Base-by-base conservation (phyloP, 176 grass and related monocot genomes). In the Bromus sterilis region DNA sequence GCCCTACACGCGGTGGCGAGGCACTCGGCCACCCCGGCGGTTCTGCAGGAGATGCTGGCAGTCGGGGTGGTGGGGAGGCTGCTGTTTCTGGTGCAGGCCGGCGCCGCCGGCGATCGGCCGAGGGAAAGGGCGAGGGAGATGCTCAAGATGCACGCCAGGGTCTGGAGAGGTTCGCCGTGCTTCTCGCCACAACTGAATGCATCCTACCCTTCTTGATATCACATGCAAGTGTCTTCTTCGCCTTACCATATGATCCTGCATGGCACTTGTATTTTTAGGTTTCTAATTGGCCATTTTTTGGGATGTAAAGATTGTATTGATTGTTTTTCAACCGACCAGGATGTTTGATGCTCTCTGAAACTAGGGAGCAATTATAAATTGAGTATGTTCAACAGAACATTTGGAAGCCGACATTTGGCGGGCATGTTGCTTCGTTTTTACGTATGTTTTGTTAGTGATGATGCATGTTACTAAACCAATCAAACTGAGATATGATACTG, bases 161-260 rank as follows among this genome's bases (percentile, higher is more conserved):
- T 89, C 28, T 99, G 97, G 97, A 93, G 61, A 71, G 86, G 62
- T 12, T 99, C 96, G 29, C 93, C 90, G 53, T 99, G 96, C 78
- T 79, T 99, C 56, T 53, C 86, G 49, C 78, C 84, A 83, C 71
- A 84, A 20, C 4, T 93, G 14, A 88, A 86, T 56, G 81, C 69
- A 3, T 89, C 73, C 49, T 98, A 94, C 87, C 81, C 86, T 79
- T 77, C 55, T n/a, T 95, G 85, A 96, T 91, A 79, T 79, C 79
- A 77, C 79, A 83, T 90, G 83, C 32, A 76, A 40, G 44, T 21
- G 6, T 11, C 29, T 57, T 31, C 63, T 43, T 23, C 15, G 12
- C 44, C 31, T n/a, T 34, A 56, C 61, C 24, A 14, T 41, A 30
- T 6, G 42, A 57, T 66, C 72, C 9, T 66, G 61, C 10, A 16